Evolutionary conservation across 2,329 filamentous ascomycete genomes (phyloP).

Genomic region (Chaetothyriales sp.): DNA sequence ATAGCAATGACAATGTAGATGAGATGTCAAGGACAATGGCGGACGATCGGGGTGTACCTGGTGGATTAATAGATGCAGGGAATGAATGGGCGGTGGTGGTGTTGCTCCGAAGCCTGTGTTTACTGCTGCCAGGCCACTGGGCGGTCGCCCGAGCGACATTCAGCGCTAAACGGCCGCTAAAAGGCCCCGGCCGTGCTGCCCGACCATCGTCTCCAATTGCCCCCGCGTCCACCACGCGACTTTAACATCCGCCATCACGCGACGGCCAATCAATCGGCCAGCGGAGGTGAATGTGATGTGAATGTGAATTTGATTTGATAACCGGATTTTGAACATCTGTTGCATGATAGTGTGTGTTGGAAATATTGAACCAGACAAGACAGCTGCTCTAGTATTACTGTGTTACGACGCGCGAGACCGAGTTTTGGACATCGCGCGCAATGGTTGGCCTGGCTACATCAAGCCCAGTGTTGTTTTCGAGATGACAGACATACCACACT

Average conservation of each 20-base stretch:
- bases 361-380: too few relatives aligned
- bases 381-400: too few relatives aligned
- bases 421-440: too few relatives aligned
- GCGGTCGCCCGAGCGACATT: background rate
- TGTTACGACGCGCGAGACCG: too few relatives aligned
- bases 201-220: background rate
- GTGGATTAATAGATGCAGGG: background rate
- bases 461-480: background rate
- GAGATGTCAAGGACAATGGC: background rate
- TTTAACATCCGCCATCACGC: background rate
- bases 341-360: too few relatives aligned
- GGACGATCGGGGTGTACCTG: background rate
- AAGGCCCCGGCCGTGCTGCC: background rate
- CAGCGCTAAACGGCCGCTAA: background rate
- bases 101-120: background rate
- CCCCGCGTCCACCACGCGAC: background rate
- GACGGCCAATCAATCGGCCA: background rate
- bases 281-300: too few relatives aligned
- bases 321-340: too few relatives aligned
- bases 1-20: background rate
- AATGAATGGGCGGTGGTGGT: background rate
- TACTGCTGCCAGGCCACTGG: background rate
- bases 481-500: conserved; percentile 39
- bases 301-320: too few relatives aligned
- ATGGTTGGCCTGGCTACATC: too few relatives aligned